Evolutionary conservation across 2,329 filamentous ascomycete genomes (phyloP), one percentile per base, ranked within the genome.

Genomic region (Colletotrichum eremochloae): DNA sequence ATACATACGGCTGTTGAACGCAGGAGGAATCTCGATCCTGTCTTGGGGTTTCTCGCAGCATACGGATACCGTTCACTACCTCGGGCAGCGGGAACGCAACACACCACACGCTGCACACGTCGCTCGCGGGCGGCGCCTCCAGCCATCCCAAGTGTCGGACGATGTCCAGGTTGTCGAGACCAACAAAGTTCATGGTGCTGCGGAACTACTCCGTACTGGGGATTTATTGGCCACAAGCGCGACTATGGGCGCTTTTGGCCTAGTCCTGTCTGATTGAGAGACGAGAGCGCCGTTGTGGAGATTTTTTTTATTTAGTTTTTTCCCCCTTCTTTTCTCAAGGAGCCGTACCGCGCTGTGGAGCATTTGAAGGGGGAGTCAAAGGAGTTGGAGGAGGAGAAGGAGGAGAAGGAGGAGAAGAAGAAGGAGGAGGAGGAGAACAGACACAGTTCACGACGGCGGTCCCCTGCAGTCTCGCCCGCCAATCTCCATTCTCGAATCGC

Each of bases 71-170:
- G 24, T 24, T 24, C 24, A 24, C 24, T 24, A 24, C 24, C 24
- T 24, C 24, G 24, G 24, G 24, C 24, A 24, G 42, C 46, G 64
- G 42, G 65, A 68, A 68, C 58, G 60, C 38, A 40, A 40, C 38
- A 11, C 58, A 63, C 65, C 24, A 63, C 58, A n/a, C 44, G 9
- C 33, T 38, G 69, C 46, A 24, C 24, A 24, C 24, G 24, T 1
- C 50, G 24, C 42, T 42, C 38, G 12, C 36, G 15, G 40, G 40
- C 36, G 70, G 70, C 40, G 55, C n/a, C 58, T 33, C 40, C 48
- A 63, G 67, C 55, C 70, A 65, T 61, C 66, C 55, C 66, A 72
- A 70, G 24, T 55, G 60, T 72, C 61, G 66, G 70, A 72, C 61
- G 66, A 70, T 65, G 53, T 14, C 31, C 20, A 60, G 50, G 18